Base-by-base conservation (phyloP, 2,329 filamentous ascomycete genomes). In the Chaetomium strumarium region DNA sequence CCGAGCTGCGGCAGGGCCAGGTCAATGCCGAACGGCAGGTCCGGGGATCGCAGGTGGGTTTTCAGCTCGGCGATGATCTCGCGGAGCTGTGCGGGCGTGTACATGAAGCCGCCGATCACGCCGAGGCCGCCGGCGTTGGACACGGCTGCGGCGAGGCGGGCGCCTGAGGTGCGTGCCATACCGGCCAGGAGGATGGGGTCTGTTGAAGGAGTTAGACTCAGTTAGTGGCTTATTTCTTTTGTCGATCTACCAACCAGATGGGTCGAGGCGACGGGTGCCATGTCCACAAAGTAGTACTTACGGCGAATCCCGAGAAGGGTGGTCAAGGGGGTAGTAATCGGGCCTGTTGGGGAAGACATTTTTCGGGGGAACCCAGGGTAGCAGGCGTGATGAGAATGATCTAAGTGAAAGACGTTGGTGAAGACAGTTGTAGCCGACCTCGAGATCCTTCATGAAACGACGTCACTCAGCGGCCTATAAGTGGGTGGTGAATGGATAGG, bases 1-100 rank as follows among this genome's bases (percentile, higher is more conserved):
- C 92, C 92, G 51, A 96, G 77, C 72, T 96, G 90, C 1, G 92
- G 91, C 12, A 97, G 80, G 0, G 91, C 91, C 1, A 97, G 83
- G 68, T 97, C 92, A 31, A 96, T 83, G 60, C 91, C 92, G 67
- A 96, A 96, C 0, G 91, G 88, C 5, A 95, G 78, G 41, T 78
- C 76, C 0, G 85, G 83, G 47, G 77, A 74, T 5, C 63, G 64
- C 1, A 96, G 80, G 59, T 85, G 77, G 12, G 82, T 76, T 73
- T 96, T 96, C 64, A 96, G 83, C 67, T 96, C 34, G 58, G 84
- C 81, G 61, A 97, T 83, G 72, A 95, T 95, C 58, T 81, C 75
- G 61, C 86, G 86, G 20, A 93, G 80, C 68, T 91, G 86, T 30
- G 74, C 64, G 1, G 87, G 87, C 58, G 80, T 90, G 75, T 83